Evolutionary conservation across 176 grass and related monocot genomes (phyloP).

Genomic region (barley (Hordeum vulgare)): MorexV3_pseudomolecules_assembly NC_058524.1:536070528-536071027

Average conservation of each 20-base stretch:
- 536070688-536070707: constrained; percentile 79
- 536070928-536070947: not conserved
- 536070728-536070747: constrained; percentile 36
- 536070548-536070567: not conserved
- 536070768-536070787: constrained; percentile 84
- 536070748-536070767: constrained; percentile 73
- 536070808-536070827: constrained; percentile 70
- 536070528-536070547: not conserved
- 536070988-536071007: not conserved
- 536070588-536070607: not conserved
- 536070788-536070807: constrained; percentile 69
- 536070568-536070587: not conserved
- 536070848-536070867: constrained; percentile 52
- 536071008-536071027: not conserved
- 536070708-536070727: constrained; percentile 46
- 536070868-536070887: not conserved
- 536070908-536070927: not conserved
- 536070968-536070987: not conserved
- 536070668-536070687: constrained; percentile 44
- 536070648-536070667: constrained; percentile 16
- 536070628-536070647: not conserved
- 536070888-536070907: not conserved
- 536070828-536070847: constrained; percentile 79
- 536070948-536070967: not conserved
- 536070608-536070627: not conserved